Evolutionary conservation across 176 grass and related monocot species (phyloP).

Genomic region (Phoenix dactylifera): DNA sequence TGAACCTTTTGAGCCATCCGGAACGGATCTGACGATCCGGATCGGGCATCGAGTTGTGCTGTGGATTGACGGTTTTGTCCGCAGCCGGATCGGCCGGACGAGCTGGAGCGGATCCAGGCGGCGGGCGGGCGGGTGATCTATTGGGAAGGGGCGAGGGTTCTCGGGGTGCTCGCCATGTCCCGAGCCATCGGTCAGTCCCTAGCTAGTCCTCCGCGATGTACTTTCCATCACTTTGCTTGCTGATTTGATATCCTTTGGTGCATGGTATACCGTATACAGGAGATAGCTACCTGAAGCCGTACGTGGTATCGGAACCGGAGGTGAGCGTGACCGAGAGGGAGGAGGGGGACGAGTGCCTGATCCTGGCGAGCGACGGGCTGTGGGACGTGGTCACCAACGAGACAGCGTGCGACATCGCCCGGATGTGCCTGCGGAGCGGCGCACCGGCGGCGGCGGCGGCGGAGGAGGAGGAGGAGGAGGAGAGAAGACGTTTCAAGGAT

Average conservation of each 20-base stretch:
- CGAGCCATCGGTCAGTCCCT: slow-evolving; percentile 47
- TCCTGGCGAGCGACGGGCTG: slow-evolving; percentile 81
- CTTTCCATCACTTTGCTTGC: too few species aligned
- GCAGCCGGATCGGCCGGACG: slow-evolving; percentile 81
- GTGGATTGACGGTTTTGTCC: background rate
- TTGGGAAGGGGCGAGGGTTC: slow-evolving; percentile 82
- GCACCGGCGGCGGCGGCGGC: background rate
- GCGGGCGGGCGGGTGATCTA: slow-evolving; percentile 78
- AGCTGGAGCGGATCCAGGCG: slow-evolving; percentile 59
- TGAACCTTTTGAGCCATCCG: background rate
- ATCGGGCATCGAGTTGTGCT: background rate
- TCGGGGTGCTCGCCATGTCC: slow-evolving; percentile 90
- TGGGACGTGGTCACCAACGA: slow-evolving; percentile 94
- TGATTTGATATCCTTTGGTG: too few species aligned
- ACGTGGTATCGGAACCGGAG: slow-evolving; percentile 70
- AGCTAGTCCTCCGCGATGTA: too few species aligned
- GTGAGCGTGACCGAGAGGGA: slow-evolving; percentile 59
- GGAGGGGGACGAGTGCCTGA: slow-evolving; percentile 71
- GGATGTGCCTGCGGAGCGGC: slow-evolving; percentile 37
- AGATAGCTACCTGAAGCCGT: slow-evolving; percentile 88
- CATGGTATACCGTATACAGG: slow-evolving; percentile 15
- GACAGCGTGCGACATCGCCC: slow-evolving; percentile 64
- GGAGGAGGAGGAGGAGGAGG: background rate
- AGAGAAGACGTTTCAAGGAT: slow-evolving; percentile 1
- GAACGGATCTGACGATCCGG: background rate